phyloP scores from a whole-genome alignment of 768 basidiomycete genomes.

The Suillus luteus region DNA sequence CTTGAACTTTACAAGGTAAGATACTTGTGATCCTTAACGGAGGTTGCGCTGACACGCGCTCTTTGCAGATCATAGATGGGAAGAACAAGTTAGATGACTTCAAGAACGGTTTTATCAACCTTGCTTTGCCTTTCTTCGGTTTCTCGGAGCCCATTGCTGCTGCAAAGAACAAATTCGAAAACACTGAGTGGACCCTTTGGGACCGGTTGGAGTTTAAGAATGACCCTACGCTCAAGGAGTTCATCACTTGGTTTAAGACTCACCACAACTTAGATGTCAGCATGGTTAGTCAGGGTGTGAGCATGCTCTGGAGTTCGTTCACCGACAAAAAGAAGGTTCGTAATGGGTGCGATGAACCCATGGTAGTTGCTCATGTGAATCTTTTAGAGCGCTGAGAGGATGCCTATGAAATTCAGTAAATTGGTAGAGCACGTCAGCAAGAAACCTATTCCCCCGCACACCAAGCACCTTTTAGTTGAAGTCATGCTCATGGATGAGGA shows the following conservation, averaged over 20 bases:
- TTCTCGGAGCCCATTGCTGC: constrained; percentile 97
- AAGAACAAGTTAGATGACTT: constrained; percentile 93
- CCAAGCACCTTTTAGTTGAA: constrained; percentile 86
- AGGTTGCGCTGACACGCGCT: constrained; percentile 6
- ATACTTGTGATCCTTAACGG: neutral
- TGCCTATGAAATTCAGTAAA: constrained; percentile 87
- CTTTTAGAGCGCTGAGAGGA: constrained; percentile 77
- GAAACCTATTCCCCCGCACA: constrained; percentile 85
- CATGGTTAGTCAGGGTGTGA: constrained; percentile 97
- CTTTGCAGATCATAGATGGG: constrained; percentile 85
- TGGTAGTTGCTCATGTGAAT: constrained; percentile 7
- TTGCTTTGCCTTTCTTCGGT: constrained; percentile 97
- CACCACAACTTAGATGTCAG: constrained; percentile 85
- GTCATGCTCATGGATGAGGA: constrained; percentile 93
- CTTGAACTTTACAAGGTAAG: constrained; percentile 93
- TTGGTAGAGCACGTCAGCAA: constrained; percentile 94
- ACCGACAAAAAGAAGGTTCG: constrained; percentile 88
- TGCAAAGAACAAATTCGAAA: constrained; percentile 83
- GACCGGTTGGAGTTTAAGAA: constrained; percentile 93
- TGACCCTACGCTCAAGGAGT: constrained; percentile 85
- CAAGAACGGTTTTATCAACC: constrained; percentile 98
- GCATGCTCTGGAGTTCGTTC: constrained; percentile 97
- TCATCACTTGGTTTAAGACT: constrained; percentile 81
- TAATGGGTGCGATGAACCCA: neutral
- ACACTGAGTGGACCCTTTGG: constrained; percentile 96